Base-by-base conservation (phyloP, 2,329 filamentous ascomycete species). In the Fusarium sambucinum region DNA sequence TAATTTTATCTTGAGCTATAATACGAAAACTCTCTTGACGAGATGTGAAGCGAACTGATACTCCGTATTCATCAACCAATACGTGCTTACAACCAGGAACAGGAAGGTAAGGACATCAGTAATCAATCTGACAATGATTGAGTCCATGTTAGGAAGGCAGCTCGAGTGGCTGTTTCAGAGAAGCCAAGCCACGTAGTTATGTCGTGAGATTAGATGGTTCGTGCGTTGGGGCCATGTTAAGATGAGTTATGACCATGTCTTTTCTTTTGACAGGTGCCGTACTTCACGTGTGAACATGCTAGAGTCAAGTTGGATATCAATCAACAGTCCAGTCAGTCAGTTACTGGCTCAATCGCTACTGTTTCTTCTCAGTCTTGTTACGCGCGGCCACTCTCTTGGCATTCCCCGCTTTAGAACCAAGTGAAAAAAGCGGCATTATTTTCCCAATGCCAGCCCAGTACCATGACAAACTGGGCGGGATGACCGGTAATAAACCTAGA, bases 141-240 rank as follows among this genome's bases (percentile, higher is more conserved):
- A 59, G 60, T 59, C 35, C 35, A 37, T 25, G 40, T 64, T 59
- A 48, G 60, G 61, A 59, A 64, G 61, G 45, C 61, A 37, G 14
- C 21, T 16, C 30, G 23, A 32, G 25, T 42, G 59, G 45, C 60
- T 35, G 61, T 64, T 64, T 64, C 60, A 59, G 30, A 47, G 27
- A 40, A 42, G 30, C 17, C 35, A 51, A 38, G 35, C 33, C 47
- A 38, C 47, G 47, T n/a, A 19, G 17, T 38, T 40, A 51, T 29
- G 47, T 51, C 12, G 32, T 40, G 47, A 40, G 17, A 51, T 51
- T 35, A 25, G 3, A 19, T 51, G 47, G 47, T 40, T 40, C 23
- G 47, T 50, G 47, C 46, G 11, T 17, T 38, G 23, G 7, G 13
- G 14, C 8, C 13, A 41, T 32, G 48, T 23, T 37, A 59, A 48